These are phyloP conservation scores for Mycocentrospora acerina DNA, from an alignment of 2,329 filamentous ascomycete genomes.

Conservation along the genomic window DNA sequence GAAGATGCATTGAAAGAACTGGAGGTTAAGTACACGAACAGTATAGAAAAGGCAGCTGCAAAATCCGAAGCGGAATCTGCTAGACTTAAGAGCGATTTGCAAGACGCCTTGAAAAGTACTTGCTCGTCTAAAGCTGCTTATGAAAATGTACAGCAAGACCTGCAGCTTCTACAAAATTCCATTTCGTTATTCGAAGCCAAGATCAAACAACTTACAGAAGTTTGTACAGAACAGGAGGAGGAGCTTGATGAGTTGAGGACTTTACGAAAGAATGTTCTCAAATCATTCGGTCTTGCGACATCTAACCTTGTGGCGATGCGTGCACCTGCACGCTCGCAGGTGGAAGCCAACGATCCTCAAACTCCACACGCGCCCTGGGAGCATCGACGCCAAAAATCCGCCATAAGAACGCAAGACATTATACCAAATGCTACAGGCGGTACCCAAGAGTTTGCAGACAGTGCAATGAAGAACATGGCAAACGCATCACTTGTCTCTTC, in stretches of 20 bases:
- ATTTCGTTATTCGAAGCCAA: conserved; percentile 21
- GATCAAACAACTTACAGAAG: conserved; percentile 27
- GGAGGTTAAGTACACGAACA: conserved; percentile 16
- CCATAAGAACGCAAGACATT: conserved; percentile 11
- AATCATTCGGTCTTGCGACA: conserved; percentile 23
- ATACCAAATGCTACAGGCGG: conserved; percentile 1
- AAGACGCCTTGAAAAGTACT: conserved; percentile 9
- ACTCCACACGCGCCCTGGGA: conserved; percentile 14
- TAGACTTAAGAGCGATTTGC: conserved; percentile 20
- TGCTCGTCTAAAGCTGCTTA: conserved; percentile 9
- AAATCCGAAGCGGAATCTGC: conserved; percentile 16
- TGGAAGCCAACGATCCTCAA: conserved; percentile 11
- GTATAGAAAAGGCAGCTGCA: conserved; percentile 13
- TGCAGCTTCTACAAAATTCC: conserved; percentile 16
- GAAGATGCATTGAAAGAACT: conserved; percentile 16
- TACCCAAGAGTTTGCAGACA: conserved; percentile 9
- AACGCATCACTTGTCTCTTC: conserved; percentile 28
- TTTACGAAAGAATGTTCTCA: conserved; percentile 25
- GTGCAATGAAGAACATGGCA: conserved; percentile 17
- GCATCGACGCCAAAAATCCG: conserved; percentile 28
- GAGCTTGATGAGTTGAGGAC: conserved; percentile 30
- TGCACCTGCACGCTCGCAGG: conserved; percentile 12
- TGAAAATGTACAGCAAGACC: conserved; percentile 15
- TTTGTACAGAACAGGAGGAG: conserved; percentile 31
- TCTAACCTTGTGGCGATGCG: conserved; percentile 12